Evolutionary conservation across 2,329 filamentous ascomycete genomes (phyloP), one percentile per base, ranked within the genome.

Genomic region (Talaromyces sp.): DNA sequence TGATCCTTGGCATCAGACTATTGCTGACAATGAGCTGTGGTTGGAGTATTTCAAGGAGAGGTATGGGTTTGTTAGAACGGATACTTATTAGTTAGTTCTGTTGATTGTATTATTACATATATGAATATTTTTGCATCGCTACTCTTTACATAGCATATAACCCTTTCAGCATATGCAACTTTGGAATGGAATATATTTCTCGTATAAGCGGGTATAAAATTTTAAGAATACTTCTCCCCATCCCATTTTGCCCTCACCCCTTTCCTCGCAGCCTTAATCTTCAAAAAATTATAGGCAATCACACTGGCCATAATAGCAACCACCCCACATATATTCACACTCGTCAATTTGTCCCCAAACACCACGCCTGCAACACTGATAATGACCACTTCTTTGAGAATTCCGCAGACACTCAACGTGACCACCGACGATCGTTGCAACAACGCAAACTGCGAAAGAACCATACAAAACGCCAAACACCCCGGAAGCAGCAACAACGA

Each of bases 341-440:
- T 78, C 0, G 92, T 97, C 45, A 99, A 83, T 51, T 83, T 84
- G 71, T 99, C 94, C 66, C 93, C 83, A 77, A 97, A 99, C 2
- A 96, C 86, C 31, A 95, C 72, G 6, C 91, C 89, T 0, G 93
- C 93, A 0, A 90, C 91, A 37, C 85, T 87, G 67, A 99, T 97
- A 10, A 94, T 99, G 54, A 99, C 86, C 37, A 97, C 93, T 77
- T 99, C 94, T 73, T 99, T 99, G 80, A 99, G 97, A 61, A 99
- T 97, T 61, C 94, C 94, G 63, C 92, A 96, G 65, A 99, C 97
- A 53, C 89, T 95, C 45, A 99, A 81, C 0, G 94, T 97, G 54
- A 99, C 93, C 54, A 97, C 94, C 1, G 89, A 95, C 0, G 93
- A 97, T 46, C 94, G 89, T 78, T 97, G 89, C 64, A 99, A 83